A percentile compares a stretch with the other conserved stretches of the same genome.
phyloP scores from a whole-genome alignment of 306 rosid species.

The Acacia acuminata region DNA sequence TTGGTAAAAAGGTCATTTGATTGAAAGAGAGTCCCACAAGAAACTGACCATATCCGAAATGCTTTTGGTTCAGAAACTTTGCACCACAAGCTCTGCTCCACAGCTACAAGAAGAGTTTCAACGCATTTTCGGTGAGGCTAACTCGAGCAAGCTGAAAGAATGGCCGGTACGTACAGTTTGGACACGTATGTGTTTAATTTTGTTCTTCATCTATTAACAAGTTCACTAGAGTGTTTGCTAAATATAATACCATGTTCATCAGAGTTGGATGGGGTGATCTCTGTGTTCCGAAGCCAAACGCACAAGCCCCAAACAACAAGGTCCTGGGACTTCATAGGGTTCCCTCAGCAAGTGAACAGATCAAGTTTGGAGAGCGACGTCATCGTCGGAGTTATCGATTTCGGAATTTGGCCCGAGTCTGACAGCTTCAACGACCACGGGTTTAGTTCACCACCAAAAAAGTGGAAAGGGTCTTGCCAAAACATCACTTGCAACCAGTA shows the following conservation, averaged over 20 bases:
- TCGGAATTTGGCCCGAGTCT: conserved; percentile 48
- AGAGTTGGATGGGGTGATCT: conserved; percentile 35
- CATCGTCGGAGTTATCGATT: conserved; percentile 44
- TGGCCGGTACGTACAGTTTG: conserved; percentile 11
- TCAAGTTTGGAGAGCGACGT: conserved; percentile 25
- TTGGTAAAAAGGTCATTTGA: neutral
- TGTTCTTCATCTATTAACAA: too few species aligned
- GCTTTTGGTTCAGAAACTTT: neutral
- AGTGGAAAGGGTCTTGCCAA: conserved; percentile 45
- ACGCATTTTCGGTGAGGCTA: conserved; percentile 33
- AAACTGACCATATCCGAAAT: neutral
- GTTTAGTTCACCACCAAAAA: conserved; percentile 49
- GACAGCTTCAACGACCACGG: conserved; percentile 45
- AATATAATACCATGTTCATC: too few species aligned
- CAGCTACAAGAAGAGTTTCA: conserved; percentile 33
- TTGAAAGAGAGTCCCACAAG: neutral
- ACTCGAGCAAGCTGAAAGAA: conserved; percentile 36
- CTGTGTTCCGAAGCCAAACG: conserved; percentile 22
- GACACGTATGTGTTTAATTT: too few species aligned
- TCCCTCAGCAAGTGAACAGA: conserved; percentile 18
- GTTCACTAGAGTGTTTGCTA: neutral
- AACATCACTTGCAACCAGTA: conserved; percentile 41
- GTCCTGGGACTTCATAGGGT: conserved; percentile 55
- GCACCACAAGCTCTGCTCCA: conserved; percentile 13
- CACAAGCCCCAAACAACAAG: conserved; percentile 26